Evolutionary conservation across 2,329 filamentous ascomycete genomes (phyloP).

Genomic region (Xylaria sp.): DNA sequence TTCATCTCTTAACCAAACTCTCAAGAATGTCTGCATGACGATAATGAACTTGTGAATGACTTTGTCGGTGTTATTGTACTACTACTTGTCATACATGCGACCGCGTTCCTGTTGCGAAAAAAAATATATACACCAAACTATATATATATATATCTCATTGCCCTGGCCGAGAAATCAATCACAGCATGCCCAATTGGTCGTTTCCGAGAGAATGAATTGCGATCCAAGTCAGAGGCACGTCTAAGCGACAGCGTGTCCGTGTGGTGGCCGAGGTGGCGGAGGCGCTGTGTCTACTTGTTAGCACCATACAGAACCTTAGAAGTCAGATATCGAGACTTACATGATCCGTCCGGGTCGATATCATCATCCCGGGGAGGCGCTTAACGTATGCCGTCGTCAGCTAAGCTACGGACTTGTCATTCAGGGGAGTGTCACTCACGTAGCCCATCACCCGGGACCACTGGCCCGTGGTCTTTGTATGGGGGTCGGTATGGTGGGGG

Average conservation of each 20-base stretch:
- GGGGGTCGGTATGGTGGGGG: not conserved
- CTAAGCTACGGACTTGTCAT: not conserved
- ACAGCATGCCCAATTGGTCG: not conserved
- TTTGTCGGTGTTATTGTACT: not conserved
- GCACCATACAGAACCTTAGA: not conserved
- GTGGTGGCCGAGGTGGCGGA: not conserved
- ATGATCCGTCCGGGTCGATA: not conserved
- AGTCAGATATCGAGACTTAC: not conserved
- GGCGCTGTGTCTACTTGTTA: not conserved
- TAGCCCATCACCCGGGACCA: not conserved
- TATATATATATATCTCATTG: not conserved
- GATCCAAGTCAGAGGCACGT: not conserved
- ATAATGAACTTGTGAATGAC: not conserved
- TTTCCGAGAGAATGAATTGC: not conserved
- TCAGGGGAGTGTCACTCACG: not conserved
- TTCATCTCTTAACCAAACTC: not conserved
- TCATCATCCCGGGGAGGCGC: not conserved
- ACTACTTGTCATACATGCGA: not conserved
- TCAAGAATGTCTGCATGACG: not conserved
- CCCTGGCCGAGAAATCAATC: not conserved
- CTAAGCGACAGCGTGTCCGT: not conserved
- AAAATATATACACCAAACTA: not conserved
- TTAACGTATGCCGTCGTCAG: not conserved
- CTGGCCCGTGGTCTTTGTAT: not conserved
- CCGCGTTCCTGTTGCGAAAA: not conserved